These are phyloP conservation scores for Diplosphaera chodatii DNA, from an alignment of 139 green algal genomes.

Conservation along the genomic window DNA sequence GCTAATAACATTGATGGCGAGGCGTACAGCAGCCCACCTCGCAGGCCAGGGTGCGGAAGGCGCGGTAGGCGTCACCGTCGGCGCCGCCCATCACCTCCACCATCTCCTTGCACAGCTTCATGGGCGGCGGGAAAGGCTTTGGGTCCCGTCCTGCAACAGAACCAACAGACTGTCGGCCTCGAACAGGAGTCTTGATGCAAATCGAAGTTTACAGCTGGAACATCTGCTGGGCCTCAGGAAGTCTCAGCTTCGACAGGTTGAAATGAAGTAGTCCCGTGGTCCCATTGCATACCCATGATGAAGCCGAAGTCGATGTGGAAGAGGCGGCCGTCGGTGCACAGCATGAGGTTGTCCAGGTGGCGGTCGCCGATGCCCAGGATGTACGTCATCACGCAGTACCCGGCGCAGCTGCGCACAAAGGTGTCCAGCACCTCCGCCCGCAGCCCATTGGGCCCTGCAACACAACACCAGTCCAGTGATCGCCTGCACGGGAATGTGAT, in stretches of 20 bases:
- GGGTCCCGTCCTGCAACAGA: slow-evolving; percentile 63
- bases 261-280: too few relatives aligned
- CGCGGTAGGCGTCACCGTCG: slow-evolving; percentile 64
- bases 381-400: slow-evolving; percentile 97
- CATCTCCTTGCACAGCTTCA: slow-evolving; percentile 90
- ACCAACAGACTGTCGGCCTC: too few relatives aligned
- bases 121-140: slow-evolving; percentile 92
- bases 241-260: too few relatives aligned
- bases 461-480: too few relatives aligned
- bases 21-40: too few relatives aligned
- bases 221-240: too few relatives aligned
- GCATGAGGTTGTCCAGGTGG: slow-evolving; percentile 97
- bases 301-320: slow-evolving; percentile 99
- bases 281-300: slow-evolving; percentile 93
- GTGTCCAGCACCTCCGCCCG: slow-evolving; percentile 60
- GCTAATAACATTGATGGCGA: too few relatives aligned
- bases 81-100: slow-evolving; percentile 91
- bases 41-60: slow-evolving; percentile 67
- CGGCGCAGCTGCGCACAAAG: slow-evolving; percentile 90
- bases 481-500: too few relatives aligned
- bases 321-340: slow-evolving; percentile 74
- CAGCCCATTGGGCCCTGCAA: slow-evolving; percentile 66
- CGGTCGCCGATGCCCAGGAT: slow-evolving; percentile 92
- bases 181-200: too few relatives aligned
- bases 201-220: too few relatives aligned